A percentile compares a stretch with the other conserved stretches of the same genome.
These are phyloP conservation scores for Persicaria tinctoria DNA, from an alignment of 148 eudicot genomes.

Conservation along the genomic window DNA sequence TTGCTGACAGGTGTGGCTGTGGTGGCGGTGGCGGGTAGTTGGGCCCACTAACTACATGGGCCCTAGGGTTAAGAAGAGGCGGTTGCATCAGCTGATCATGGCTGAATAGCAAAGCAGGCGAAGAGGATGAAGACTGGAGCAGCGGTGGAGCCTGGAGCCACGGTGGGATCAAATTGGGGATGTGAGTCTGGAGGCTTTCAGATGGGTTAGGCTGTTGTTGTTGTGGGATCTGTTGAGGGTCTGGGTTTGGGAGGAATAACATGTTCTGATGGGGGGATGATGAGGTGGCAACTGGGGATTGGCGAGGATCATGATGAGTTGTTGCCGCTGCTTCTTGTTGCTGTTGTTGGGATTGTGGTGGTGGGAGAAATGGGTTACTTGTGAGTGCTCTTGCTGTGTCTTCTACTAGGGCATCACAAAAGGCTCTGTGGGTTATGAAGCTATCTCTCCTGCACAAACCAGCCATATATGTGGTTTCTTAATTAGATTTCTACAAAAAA, in stretches of 20 bases:
- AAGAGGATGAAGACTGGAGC: constrained; percentile 18
- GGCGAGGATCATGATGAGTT: constrained; percentile 4
- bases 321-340: neutral
- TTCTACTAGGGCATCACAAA: constrained; percentile 90
- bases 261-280: constrained; percentile 29
- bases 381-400: constrained; percentile 65
- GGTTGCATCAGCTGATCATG: constrained; percentile 10
- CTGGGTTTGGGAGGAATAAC: neutral
- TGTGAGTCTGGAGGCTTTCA: constrained; percentile 11
- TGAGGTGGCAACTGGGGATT: constrained; percentile 15
- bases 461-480: no score
- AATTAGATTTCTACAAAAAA: no score
- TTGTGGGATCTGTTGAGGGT: neutral
- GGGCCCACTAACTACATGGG: constrained; percentile 21
- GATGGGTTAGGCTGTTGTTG: constrained; percentile 3
- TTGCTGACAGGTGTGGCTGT: constrained; percentile 52
- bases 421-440: constrained; percentile 92
- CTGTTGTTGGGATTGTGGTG: constrained; percentile 15
- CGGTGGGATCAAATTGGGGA: constrained; percentile 33
- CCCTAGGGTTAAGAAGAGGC: constrained; percentile 42
- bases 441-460: constrained; percentile 72
- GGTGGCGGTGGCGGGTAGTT: constrained; percentile 41
- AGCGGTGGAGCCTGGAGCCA: constrained; percentile 39
- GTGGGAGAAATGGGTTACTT: constrained; percentile 24
- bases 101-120: neutral